These are phyloP conservation scores for Phytophthora tentaculata DNA, from an alignment of 352 stramenopile species.

Conservation along the genomic window DNA sequence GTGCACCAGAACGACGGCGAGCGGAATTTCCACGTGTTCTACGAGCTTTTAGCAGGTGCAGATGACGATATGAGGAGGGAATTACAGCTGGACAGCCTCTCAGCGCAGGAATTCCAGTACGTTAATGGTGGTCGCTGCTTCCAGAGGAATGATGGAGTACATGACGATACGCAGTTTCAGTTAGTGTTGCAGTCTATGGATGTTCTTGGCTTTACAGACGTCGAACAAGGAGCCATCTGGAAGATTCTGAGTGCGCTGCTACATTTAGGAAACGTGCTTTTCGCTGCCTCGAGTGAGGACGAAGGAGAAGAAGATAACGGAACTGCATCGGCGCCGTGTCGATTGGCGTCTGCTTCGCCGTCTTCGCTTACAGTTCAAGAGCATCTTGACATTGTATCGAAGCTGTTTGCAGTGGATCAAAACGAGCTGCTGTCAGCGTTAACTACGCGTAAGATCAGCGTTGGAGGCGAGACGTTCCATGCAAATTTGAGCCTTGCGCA, in stretches of 20 bases:
- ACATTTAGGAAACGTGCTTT: conserved; percentile 84
- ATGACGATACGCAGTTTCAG: conserved; percentile 68
- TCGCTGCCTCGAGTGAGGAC: conserved; percentile 65
- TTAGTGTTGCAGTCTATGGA: conserved; percentile 73
- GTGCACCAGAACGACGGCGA: conserved; percentile 77
- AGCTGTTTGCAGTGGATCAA: conserved; percentile 54
- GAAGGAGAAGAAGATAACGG: conserved; percentile 55
- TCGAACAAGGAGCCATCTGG: conserved; percentile 73
- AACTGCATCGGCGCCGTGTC: conserved; percentile 42
- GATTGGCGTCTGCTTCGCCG: conserved; percentile 36
- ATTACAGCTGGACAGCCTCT: conserved; percentile 45
- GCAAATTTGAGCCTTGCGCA: conserved; percentile 73
- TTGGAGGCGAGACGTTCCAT: conserved; percentile 70
- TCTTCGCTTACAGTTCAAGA: conserved; percentile 47
- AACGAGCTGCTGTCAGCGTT: conserved; percentile 57
- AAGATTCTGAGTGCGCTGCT: conserved; percentile 75
- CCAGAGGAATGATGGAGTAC: conserved; percentile 66
- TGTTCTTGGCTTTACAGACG: conserved; percentile 69
- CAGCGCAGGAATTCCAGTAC: conserved; percentile 68
- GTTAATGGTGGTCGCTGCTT: conserved; percentile 72
- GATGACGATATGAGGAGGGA: conserved; percentile 50
- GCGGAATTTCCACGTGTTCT: conserved; percentile 88
- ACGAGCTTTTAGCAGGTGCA: conserved; percentile 71
- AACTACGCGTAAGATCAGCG: conserved; percentile 74
- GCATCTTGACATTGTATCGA: conserved; percentile 49